Evolutionary conservation across 176 grass and related monocot genomes (phyloP).

Genomic region (Calamus simplicifolius): DNA sequence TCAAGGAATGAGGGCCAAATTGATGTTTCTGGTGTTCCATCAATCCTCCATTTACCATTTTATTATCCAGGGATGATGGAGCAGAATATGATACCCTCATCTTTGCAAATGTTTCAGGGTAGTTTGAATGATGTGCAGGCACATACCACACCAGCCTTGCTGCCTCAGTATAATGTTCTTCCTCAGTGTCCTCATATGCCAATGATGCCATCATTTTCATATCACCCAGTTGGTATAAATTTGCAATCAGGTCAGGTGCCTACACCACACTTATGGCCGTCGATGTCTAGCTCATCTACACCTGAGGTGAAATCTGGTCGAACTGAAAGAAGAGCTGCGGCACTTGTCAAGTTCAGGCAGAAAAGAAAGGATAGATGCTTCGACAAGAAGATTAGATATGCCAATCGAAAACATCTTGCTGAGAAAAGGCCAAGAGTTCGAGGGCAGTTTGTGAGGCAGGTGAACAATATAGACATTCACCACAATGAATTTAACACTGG

Average conservation of each 20-base stretch:
- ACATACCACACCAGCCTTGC: conserved; percentile 26
- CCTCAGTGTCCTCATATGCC: conserved; percentile 44
- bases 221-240: conserved; percentile 36
- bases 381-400: conserved; percentile 96
- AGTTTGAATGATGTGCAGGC: conserved; percentile 43
- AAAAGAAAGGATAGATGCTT: conserved; percentile 93
- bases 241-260: conserved; percentile 52
- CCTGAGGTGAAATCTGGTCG: conserved; percentile 40
- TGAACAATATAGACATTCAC: conserved; percentile 39
- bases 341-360: conserved; percentile 86
- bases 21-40: conserved; percentile 40
- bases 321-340: conserved; percentile 58
- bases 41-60: conserved; percentile 50
- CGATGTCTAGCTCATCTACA: conserved; percentile 30
- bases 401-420: conserved; percentile 73
- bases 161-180: conserved; percentile 61
- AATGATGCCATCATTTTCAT: conserved; percentile 51
- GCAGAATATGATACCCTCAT: conserved; percentile 32
- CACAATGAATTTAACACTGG: conserved; percentile 31
- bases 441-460: conserved; percentile 87
- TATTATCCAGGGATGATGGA: conserved; percentile 76
- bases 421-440: conserved; percentile 75
- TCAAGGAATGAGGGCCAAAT: conserved; percentile 45
- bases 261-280: conserved; percentile 37
- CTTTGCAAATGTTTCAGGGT: conserved; percentile 58